Conservation (phyloP, 2,329 filamentous ascomycete species). For the Pyrenophora tritici-repentis region DNA sequence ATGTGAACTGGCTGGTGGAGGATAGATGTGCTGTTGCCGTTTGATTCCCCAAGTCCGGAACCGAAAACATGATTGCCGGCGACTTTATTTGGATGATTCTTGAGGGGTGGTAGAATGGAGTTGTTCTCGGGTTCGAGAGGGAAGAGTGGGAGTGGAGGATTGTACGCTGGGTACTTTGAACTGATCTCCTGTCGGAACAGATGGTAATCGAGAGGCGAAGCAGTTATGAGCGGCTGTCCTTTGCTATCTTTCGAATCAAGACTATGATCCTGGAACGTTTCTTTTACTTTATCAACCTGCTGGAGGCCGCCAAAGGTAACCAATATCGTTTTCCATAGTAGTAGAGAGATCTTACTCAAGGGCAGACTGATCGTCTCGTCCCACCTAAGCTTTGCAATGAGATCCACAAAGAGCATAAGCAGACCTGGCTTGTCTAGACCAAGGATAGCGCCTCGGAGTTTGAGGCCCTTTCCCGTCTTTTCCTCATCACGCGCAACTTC, state of each 20-base stretch:
- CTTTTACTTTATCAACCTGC: conserved; percentile 75
- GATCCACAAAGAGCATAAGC: conserved; percentile 71
- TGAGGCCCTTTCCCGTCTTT: conserved; percentile 53
- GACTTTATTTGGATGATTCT: conserved; percentile 68
- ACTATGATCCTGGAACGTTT: conserved; percentile 65
- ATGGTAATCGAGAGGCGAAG: conserved; percentile 94
- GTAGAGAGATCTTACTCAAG: conserved; percentile 64
- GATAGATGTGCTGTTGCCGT: conserved; percentile 68
- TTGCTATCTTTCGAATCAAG: conserved; percentile 62
- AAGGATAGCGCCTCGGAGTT: conserved; percentile 51
- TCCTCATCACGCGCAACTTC: conserved; percentile 50
- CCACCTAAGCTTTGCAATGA: conserved; percentile 60
- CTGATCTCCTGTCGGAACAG: conserved; percentile 95
- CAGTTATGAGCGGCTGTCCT: conserved; percentile 80
- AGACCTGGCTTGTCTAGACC: conserved; percentile 61
- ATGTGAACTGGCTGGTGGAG: conserved; percentile 96
- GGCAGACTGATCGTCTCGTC: conserved; percentile 64
- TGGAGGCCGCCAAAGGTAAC: conserved; percentile 80
- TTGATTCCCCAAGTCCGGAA: conserved; percentile 55
- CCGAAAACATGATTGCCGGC: conserved; percentile 58
- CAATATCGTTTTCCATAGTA: conserved; percentile 91
- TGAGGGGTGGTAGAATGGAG: conserved; percentile 83
- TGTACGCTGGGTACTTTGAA: conserved; percentile 96
- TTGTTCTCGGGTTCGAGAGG: conserved; percentile 89
- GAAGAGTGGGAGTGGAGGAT: conserved; percentile 81